These are phyloP conservation scores for Amanita exitialis DNA, from an alignment of 768 basidiomycete species.

Conservation along the genomic window DNA sequence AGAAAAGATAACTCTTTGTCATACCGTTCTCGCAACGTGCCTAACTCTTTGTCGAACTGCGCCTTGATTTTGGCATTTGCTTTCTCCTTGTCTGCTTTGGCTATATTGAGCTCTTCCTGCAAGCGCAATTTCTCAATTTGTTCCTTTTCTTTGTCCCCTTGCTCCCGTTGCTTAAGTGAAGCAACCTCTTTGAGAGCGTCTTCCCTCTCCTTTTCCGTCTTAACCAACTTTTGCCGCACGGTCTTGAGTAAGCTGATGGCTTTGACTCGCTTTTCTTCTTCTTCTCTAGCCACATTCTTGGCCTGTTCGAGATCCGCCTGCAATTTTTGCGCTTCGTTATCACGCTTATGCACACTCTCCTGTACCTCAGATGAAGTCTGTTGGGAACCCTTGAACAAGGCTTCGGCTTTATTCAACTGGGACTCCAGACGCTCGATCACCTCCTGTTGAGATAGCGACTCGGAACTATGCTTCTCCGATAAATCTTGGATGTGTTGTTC, in stretches of 20 bases:
- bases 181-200: conserved; percentile 55
- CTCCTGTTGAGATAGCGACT: conserved; percentile 68
- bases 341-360: conserved; percentile 37
- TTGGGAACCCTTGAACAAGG: conserved; percentile 52
- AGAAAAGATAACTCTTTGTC: conserved; percentile 65
- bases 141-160: conserved; percentile 44
- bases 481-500: conserved; percentile 80
- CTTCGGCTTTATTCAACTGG: conserved; percentile 64
- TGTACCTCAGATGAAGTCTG: conserved; percentile 36
- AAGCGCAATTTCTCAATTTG: conserved; percentile 42
- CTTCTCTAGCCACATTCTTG: conserved; percentile 68
- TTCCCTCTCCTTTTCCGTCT: conserved; percentile 89
- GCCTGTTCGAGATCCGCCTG: conserved; percentile 52
- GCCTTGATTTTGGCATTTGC: conserved; percentile 46
- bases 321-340: conserved; percentile 48
- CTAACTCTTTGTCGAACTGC: conserved; percentile 68
- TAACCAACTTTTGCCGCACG: conserved; percentile 94
- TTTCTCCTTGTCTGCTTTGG: conserved; percentile 54
- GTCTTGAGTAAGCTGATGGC: conserved; percentile 90
- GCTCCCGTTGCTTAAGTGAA: conserved; percentile 41
- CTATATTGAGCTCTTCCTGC: conserved; percentile 52
- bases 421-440: conserved; percentile 61
- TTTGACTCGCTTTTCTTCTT: conserved; percentile 95
- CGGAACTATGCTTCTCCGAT: conserved; percentile 72
- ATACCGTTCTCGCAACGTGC: conserved; percentile 45